phyloP scores from a whole-genome alignment of 768 basidiomycete genomes.

The Hemileccinum rubropunctum region DNA sequence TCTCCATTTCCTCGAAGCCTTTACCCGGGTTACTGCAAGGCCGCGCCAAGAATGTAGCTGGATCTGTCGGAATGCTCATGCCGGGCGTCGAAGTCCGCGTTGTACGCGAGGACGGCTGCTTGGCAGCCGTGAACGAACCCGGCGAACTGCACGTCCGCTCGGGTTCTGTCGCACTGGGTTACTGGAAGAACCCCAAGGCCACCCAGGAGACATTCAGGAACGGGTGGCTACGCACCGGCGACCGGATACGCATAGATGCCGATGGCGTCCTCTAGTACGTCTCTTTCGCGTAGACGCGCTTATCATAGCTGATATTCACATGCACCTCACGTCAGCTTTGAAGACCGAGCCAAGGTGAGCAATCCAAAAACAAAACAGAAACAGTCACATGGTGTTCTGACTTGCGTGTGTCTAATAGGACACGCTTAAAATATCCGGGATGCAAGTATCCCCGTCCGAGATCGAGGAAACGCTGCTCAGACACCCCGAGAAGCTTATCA shows the following conservation, averaged over 20 bases:
- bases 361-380: background rate
- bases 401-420: conserved; percentile 42
- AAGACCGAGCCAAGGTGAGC: conserved; percentile 70
- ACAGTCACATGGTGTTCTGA: background rate
- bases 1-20: conserved; percentile 46
- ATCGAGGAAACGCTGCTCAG: conserved; percentile 65
- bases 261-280: conserved; percentile 66
- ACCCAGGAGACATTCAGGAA: conserved; percentile 61
- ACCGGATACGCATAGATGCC: conserved; percentile 59
- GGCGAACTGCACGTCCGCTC: conserved; percentile 67
- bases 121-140: conserved; percentile 52
- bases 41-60: conserved; percentile 36
- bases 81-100: conserved; percentile 67
- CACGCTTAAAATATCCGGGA: conserved; percentile 75
- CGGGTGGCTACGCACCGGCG: conserved; percentile 78
- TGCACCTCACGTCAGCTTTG: conserved; percentile 54
- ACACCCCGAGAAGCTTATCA: conserved; percentile 59
- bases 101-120: conserved; percentile 54
- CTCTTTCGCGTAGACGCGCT: background rate
- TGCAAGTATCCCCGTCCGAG: conserved; percentile 78
- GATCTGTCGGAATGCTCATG: conserved; percentile 55
- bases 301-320: background rate
- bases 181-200: conserved; percentile 69
- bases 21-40: conserved; percentile 45
- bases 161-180: conserved; percentile 58